Percentiles rank a stretch among this genome's conserved stretches.
These are phyloP conservation scores for Eimeria maxima DNA, from an alignment of 169 alveolate species.

Conservation along the genomic window DNA sequence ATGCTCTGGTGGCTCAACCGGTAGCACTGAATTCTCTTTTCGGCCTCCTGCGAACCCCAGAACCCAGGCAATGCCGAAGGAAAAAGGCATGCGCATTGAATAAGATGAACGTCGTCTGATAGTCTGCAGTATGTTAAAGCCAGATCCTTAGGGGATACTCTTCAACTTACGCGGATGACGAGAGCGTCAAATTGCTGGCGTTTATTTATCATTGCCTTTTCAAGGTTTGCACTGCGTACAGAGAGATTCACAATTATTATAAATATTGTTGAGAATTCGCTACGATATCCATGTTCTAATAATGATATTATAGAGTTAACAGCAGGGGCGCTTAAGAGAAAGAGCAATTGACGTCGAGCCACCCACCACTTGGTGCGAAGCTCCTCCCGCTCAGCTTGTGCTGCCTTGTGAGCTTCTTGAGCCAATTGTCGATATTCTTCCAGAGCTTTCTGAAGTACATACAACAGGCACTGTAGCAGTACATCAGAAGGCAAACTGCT, in stretches of 20 bases:
- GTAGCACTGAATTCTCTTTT: conserved; percentile 67
- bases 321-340: no score
- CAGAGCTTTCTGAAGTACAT: conserved; percentile 52
- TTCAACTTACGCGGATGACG: conserved; percentile 43
- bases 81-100: not conserved
- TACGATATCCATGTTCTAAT: not conserved
- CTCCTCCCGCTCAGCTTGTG: conserved; percentile 75
- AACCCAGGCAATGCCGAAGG: not conserved
- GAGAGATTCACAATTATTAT: not conserved
- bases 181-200: conserved; percentile 68
- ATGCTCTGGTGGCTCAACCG: conserved; percentile 67
- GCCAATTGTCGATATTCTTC: conserved; percentile 77
- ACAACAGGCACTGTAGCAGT: not conserved
- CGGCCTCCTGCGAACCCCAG: conserved; percentile 48
- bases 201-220: conserved; percentile 58
- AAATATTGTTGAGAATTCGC: not conserved
- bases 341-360: no score
- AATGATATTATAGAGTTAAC: no score
- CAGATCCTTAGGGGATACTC: not conserved
- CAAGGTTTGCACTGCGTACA: conserved; percentile 69
- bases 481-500: not conserved
- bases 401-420: conserved; percentile 79
- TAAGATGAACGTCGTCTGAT: not conserved
- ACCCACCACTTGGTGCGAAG: conserved; percentile 59
- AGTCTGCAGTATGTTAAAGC: not conserved